Conservation (phyloP, 1,139 yeast species). For the Pneumocystis wakefieldiae region DNA sequence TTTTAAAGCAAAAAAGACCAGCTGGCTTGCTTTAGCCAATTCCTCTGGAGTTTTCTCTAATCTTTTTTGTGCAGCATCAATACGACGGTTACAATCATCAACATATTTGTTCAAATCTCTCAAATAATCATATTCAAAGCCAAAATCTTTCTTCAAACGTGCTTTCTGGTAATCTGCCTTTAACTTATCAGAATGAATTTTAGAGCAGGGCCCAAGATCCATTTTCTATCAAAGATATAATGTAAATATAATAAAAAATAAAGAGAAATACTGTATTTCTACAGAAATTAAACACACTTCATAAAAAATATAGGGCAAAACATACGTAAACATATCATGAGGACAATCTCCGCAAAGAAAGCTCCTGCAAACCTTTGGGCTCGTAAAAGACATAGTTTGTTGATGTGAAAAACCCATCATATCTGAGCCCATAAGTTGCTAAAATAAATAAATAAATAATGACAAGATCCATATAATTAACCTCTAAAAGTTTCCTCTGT, state of each 20-base stretch:
- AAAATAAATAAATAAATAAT: background rate
- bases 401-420: conserved; percentile 28
- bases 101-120: conserved; percentile 40
- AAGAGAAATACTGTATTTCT: background rate
- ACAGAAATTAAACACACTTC: background rate
- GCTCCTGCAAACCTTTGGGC: conserved; percentile 60
- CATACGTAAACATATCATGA: conserved; percentile 65
- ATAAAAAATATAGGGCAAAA: conserved; percentile 22
- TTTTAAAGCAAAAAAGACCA: background rate
- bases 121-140: conserved; percentile 41
- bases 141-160: conserved; percentile 39
- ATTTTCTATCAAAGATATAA: conserved; percentile 32
- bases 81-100: conserved; percentile 52
- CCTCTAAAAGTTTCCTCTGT: conserved; percentile 57
- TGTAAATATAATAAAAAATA: background rate
- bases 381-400: conserved; percentile 32
- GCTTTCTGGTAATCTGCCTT: conserved; percentile 53
- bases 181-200: conserved; percentile 59
- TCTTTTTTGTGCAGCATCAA: conserved; percentile 48
- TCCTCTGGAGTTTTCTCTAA: conserved; percentile 73
- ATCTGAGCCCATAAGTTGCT: conserved; percentile 59
- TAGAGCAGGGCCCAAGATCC: conserved; percentile 69
- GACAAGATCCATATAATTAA: background rate
- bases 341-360: conserved; percentile 83
- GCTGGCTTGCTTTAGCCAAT: conserved; percentile 37